Percentiles rank a stretch among this genome's conserved stretches.
phyloP scores from a whole-genome alignment of 257 asterid species.

The Penstemon barbatus region DNA sequence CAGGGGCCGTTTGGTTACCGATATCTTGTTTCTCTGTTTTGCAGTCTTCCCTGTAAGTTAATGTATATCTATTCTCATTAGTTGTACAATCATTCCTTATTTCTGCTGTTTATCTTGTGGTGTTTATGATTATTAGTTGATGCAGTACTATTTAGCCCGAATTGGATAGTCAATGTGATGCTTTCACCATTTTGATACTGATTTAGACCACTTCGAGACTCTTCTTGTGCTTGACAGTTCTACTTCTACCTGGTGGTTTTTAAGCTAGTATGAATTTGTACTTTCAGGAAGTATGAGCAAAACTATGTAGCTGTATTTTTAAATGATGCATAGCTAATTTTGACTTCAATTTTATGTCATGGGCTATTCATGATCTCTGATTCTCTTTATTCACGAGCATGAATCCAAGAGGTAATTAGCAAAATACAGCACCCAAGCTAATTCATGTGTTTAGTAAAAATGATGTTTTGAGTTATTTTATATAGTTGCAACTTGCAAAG shows the following conservation, averaged over 20 bases:
- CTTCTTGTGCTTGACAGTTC: background rate
- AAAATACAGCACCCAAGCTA: background rate
- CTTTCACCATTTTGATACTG: slow-evolving; percentile 12
- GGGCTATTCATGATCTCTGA: background rate
- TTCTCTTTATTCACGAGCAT: no score
- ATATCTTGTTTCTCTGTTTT: no score
- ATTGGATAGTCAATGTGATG: background rate
- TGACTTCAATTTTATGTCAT: no score
- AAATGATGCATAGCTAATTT: no score
- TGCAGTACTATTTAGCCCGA: slow-evolving; percentile 17
- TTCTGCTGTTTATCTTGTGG: no score
- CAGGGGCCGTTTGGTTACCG: no score
- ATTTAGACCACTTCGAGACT: background rate
- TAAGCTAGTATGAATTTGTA: slow-evolving; percentile 2
- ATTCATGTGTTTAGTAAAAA: slow-evolving; percentile 11
- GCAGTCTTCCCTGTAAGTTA: no score
- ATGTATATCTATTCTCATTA: no score
- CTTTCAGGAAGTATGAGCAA: background rate
- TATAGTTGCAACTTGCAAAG: slow-evolving; percentile 1
- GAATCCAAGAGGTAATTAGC: background rate
- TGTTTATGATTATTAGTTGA: no score
- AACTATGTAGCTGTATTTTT: no score
- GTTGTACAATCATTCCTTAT: no score
- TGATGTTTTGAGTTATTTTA: slow-evolving; percentile 10
- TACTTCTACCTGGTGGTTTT: background rate